phyloP scores from a whole-genome alignment of 768 basidiomycete species.

The Tulasnella sp. region DNA sequence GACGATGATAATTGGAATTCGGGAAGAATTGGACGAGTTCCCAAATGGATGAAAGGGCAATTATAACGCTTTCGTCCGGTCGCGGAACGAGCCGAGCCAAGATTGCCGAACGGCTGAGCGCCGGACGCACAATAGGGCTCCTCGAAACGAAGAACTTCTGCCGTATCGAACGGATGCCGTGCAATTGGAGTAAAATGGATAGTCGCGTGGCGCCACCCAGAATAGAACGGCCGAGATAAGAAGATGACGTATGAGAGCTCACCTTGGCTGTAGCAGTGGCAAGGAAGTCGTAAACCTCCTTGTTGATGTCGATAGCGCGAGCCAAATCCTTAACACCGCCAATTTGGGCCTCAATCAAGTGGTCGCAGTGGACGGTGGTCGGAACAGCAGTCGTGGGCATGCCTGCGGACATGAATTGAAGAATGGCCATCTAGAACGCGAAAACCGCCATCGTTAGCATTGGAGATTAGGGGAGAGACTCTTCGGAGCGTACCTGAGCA shows the following conservation, averaged over 20 bases:
- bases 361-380: slow-evolving; percentile 98
- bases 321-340: slow-evolving; percentile 91
- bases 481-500: slow-evolving; percentile 50
- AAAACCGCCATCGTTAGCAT: background rate
- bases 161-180: background rate
- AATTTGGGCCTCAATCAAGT: slow-evolving; percentile 94
- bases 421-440: slow-evolving; percentile 80
- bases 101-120: background rate
- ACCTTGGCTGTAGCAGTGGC: slow-evolving; percentile 93
- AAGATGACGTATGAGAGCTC: slow-evolving; percentile 13
- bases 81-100: background rate
- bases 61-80: background rate
- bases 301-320: slow-evolving; percentile 87
- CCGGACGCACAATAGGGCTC: background rate
- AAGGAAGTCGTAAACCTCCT: slow-evolving; percentile 99
- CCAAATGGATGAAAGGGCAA: background rate
- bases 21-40: background rate
- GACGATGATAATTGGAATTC: background rate
- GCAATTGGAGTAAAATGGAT: background rate
- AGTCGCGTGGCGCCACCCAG: background rate
- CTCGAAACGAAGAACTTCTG: background rate
- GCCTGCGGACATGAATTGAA: slow-evolving; percentile 99
- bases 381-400: slow-evolving; percentile 97
- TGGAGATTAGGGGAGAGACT: too few species aligned
- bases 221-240: background rate